Percentiles rank a stretch among this genome's conserved stretches.
Evolutionary conservation across 192 early-diverging fungal genomes (phyloP).

Genomic region (Podila minutissima): DNA sequence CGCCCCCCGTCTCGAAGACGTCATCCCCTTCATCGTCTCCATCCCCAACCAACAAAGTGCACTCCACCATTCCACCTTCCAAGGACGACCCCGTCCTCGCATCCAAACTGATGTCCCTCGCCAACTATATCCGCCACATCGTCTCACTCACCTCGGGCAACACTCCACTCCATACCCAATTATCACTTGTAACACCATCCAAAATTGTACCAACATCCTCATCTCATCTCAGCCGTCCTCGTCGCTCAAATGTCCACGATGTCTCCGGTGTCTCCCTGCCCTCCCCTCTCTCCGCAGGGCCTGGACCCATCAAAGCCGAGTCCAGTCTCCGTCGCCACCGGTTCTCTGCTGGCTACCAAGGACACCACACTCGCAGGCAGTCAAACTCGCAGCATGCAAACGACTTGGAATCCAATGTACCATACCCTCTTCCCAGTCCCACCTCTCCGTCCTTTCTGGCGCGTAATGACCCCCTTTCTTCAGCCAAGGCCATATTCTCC

Average conservation of each 20-base stretch:
- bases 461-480: background rate
- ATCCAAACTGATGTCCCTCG: constrained; percentile 31
- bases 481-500: background rate
- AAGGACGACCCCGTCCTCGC: constrained; percentile 18
- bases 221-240: background rate
- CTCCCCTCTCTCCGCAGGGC: constrained; percentile 26
- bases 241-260: background rate
- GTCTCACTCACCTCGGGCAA: constrained; percentile 29
- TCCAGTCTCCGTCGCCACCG: constrained; percentile 23
- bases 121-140: constrained; percentile 51
- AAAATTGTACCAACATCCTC: constrained; percentile 3
- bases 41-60: background rate
- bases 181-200: constrained; percentile 10
- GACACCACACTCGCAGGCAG: constrained; percentile 18
- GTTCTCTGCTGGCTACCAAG: constrained; percentile 18
- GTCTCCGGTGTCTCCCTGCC: background rate
- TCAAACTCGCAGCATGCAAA: background rate
- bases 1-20: background rate
- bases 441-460: background rate
- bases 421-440: background rate
- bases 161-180: constrained; percentile 6
- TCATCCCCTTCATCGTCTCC: background rate
- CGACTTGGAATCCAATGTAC: background rate
- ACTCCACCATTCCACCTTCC: background rate
- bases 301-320: constrained; percentile 37